A percentile compares a stretch with the other conserved stretches of the same genome.
These are phyloP conservation scores for Trichophyton rubrum DNA, from an alignment of 2,329 filamentous ascomycete genomes.

Conservation along the genomic window DNA sequence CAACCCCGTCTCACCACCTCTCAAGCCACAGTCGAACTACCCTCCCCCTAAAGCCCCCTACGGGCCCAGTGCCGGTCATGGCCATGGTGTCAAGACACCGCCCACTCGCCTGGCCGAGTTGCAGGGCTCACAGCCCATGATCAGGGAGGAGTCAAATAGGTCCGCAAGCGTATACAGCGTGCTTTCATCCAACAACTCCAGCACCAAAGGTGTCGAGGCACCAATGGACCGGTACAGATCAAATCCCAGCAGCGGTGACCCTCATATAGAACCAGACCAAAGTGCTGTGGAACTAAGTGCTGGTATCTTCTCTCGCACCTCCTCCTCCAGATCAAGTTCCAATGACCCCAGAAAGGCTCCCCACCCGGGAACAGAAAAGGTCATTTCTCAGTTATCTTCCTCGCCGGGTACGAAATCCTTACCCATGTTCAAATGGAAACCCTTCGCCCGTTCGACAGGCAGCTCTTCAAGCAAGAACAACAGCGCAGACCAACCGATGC, in stretches of 20 bases:
- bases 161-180: neutral
- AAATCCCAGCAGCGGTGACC: neutral
- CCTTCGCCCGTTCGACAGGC: neutral
- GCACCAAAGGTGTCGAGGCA: neutral
- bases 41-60: neutral
- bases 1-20: neutral
- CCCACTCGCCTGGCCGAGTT: neutral
- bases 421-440: neutral
- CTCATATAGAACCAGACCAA: neutral
- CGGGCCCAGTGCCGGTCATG: neutral
- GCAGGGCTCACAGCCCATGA: neutral
- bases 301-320: neutral
- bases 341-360: neutral
- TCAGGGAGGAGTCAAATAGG: neutral
- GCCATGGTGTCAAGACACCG: neutral
- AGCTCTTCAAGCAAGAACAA: neutral
- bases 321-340: neutral
- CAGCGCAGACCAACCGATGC: neutral
- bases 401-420: neutral
- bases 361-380: neutral
- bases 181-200: conserved; percentile 1
- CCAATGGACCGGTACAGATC: neutral
- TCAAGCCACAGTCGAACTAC: neutral
- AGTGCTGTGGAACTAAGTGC: neutral
- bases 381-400: neutral